Conservation (phyloP, 2,329 filamentous ascomycete genomes). For the Cladophialophora exuberans region DNA sequence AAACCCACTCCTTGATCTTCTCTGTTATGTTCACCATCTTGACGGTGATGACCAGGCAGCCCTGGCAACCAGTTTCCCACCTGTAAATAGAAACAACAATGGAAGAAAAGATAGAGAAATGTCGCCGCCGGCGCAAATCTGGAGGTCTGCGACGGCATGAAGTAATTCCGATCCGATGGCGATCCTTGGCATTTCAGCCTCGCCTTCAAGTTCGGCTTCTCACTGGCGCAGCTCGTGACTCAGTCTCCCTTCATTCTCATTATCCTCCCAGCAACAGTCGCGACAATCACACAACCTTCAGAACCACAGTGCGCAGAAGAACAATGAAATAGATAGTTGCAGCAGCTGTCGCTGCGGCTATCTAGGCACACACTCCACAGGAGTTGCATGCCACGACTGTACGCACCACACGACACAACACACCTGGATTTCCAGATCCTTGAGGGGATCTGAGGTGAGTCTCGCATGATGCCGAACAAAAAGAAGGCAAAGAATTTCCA, state of each 20-base stretch:
- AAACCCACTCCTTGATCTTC: constrained; percentile 94
- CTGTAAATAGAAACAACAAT: neutral
- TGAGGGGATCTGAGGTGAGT: constrained; percentile 14
- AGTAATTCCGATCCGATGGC: constrained; percentile 21
- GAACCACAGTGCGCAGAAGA: constrained; percentile 7
- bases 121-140: no score
- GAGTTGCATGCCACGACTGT: constrained; percentile 23
- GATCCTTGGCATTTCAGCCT: constrained; percentile 23
- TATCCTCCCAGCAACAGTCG: constrained; percentile 15
- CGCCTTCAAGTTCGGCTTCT: no score
- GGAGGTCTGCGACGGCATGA: no score
- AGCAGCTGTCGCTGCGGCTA: constrained; percentile 27
- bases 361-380: constrained; percentile 22
- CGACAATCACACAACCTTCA: constrained; percentile 8
- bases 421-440: constrained; percentile 12
- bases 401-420: neutral
- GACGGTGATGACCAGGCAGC: constrained; percentile 26
- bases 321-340: constrained; percentile 24
- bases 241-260: constrained; percentile 5
- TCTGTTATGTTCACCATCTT: constrained; percentile 99
- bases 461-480: constrained; percentile 24
- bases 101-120: neutral
- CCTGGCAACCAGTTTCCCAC: neutral
- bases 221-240: no score
- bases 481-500: constrained; percentile 19